These are phyloP conservation scores for Solanum dulcamara DNA, from an alignment of 257 asterid species.

Conservation along the genomic window DNA sequence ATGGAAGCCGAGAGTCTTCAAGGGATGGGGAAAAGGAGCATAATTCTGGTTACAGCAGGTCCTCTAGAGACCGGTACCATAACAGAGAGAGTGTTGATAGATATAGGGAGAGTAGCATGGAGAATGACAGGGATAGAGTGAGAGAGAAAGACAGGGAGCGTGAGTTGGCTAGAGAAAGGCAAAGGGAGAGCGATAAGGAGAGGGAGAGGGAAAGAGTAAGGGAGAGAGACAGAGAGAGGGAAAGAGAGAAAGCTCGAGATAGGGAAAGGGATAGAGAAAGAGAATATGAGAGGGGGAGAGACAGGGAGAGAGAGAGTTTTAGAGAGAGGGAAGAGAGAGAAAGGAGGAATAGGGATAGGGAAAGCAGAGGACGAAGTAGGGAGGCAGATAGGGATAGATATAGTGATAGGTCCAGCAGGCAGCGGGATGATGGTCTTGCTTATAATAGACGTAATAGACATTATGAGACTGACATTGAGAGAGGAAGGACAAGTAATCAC, in stretches of 20 bases:
- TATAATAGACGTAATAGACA: constrained; percentile 47
- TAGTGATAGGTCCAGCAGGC: constrained; percentile 34
- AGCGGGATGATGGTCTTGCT: constrained; percentile 24
- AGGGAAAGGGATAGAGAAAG: constrained; percentile 15
- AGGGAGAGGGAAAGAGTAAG: constrained; percentile 25
- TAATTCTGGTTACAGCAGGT: constrained; percentile 36
- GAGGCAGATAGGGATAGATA: constrained; percentile 30
- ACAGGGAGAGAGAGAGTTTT: constrained; percentile 14
- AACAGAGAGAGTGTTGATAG: constrained; percentile 33
- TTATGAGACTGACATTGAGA: constrained; percentile 30
- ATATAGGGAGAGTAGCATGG: constrained; percentile 50
- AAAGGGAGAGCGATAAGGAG: constrained; percentile 18
- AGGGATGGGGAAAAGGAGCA: constrained; percentile 47
- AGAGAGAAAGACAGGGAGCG: constrained; percentile 21
- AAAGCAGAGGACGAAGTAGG: constrained; percentile 30
- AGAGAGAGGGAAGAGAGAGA: constrained; percentile 23
- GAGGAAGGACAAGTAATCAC: constrained; percentile 20
- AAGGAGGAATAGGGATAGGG: constrained; percentile 21
- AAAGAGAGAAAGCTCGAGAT: constrained; percentile 8
- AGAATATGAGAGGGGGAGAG: constrained; percentile 18
- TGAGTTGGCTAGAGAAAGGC: constrained; percentile 10
- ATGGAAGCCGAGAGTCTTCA: constrained; percentile 33
- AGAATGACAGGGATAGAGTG: constrained; percentile 29
- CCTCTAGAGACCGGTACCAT: constrained; percentile 31
- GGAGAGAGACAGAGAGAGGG: constrained; percentile 15